These are phyloP conservation scores for Mycothermus thermophilus DNA, from an alignment of 495 filamentous ascomycete genomes.

Conservation along the genomic window DNA sequence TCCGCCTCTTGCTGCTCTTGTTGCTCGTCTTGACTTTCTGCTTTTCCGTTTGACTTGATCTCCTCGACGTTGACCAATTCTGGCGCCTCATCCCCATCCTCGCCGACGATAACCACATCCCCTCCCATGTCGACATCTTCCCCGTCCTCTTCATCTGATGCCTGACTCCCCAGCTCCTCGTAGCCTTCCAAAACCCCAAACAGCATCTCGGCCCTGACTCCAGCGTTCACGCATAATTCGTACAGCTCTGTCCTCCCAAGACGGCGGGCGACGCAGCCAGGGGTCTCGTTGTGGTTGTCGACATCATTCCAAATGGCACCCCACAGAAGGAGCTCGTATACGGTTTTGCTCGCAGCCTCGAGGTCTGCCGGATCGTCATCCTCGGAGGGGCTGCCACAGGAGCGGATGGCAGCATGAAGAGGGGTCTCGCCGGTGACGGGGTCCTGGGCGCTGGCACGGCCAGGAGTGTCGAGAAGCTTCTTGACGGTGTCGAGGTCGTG, in stretches of 20 bases:
- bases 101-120: slow-evolving; percentile 14
- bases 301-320: slow-evolving; percentile 98
- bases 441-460: slow-evolving; percentile 65
- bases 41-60: slow-evolving; percentile 8
- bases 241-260: slow-evolving; percentile 64
- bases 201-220: slow-evolving; percentile 79
- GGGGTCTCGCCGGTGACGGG: slow-evolving; percentile 74
- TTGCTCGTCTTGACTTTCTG: background rate
- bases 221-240: slow-evolving; percentile 75
- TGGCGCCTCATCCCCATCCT: slow-evolving; percentile 9
- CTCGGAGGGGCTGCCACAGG: slow-evolving; percentile 45
- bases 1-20: slow-evolving; percentile 6
- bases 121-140: too few relatives aligned
- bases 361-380: slow-evolving; percentile 30
- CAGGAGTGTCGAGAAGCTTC: slow-evolving; percentile 49
- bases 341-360: slow-evolving; percentile 46
- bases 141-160: slow-evolving; percentile 44
- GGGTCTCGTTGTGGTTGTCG: slow-evolving; percentile 72
- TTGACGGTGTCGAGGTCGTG: slow-evolving; percentile 69
- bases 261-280: slow-evolving; percentile 70
- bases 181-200: slow-evolving; percentile 66
- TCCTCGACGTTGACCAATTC: slow-evolving; percentile 1
- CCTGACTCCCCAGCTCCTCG: slow-evolving; percentile 52
- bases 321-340: slow-evolving; percentile 64
- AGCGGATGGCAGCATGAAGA: slow-evolving; percentile 79